Base-by-base conservation (phyloP, 1,284 basidiomycete species). In the Heterobasidion parviporum region DNA sequence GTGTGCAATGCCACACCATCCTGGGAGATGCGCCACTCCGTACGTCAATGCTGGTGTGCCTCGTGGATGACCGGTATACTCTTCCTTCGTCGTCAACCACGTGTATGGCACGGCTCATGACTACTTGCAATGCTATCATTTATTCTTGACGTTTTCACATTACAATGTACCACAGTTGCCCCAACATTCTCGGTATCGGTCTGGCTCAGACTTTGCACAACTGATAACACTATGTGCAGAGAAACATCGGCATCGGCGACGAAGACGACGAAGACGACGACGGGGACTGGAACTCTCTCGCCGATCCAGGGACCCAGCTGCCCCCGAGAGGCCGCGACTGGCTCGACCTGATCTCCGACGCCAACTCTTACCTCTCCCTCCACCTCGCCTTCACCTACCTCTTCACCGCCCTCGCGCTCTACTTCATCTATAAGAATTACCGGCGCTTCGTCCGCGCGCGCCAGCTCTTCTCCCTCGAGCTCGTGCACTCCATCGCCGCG, bases 381-480 rank as follows among this genome's bases (percentile, higher is more conserved):
- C 95, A 99, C 68, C 83, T 99, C 54, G 67, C 93, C 56, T 96
- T 97, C 75, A 94, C 94, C 2, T 98, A 96, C 72, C 74, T 95
- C 52, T 96, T 98, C 77, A 94, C 94, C 1, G 66, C 86, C 50
- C 81, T 98, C 53, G 82, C 92, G 0, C 81, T 98, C 59, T 85
- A 83, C 57, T 91, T 91, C 71, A 83, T 97, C 54, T 87, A 93
- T 75, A 82, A 84, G 62, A 96, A 95, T 68, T 98, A 95, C 68
- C 79, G 85, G 50, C 83, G 87, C 18, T 99, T 96, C 72, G 82
- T 98, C 55, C 87, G 87, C n/a, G 85, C 92, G 2, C 83, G 96
- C 1, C 96, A 99, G 67, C 80, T 96, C 8, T 98, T 94, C 72
- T 92, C 92, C 0, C 78, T 98, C 44, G 93, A 97, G 67, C 82